These are phyloP conservation scores for Nemania sp. DNA, from an alignment of 2,329 filamentous ascomycete genomes.

Conservation along the genomic window DNA sequence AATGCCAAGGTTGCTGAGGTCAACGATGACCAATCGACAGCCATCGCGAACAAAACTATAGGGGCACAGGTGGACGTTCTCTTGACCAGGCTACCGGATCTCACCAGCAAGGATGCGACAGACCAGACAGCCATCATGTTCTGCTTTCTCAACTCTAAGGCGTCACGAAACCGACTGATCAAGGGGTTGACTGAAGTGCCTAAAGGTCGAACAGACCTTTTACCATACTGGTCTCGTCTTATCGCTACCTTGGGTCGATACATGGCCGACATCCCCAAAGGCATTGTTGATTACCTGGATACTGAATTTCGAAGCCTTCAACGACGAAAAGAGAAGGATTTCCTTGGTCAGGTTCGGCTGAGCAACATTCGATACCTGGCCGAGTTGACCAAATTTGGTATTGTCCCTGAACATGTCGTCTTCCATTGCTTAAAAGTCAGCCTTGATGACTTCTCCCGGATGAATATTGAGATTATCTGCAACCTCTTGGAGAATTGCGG, in stretches of 20 bases:
- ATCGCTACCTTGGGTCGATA: constrained; percentile 93
- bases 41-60: constrained; percentile 96
- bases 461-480: constrained; percentile 99
- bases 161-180: constrained; percentile 89
- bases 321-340: constrained; percentile 96
- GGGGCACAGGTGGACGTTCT: constrained; percentile 95
- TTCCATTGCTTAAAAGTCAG: constrained; percentile 99
- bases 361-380: constrained; percentile 97
- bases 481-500: constrained; percentile 96
- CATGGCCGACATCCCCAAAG: constrained; percentile 91
- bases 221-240: constrained; percentile 89
- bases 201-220: constrained; percentile 87
- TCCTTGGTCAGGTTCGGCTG: constrained; percentile 89
- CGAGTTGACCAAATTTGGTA: constrained; percentile 96
- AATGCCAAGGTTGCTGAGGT: constrained; percentile 55
- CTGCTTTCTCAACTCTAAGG: constrained; percentile 97
- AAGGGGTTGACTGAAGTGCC: constrained; percentile 94
- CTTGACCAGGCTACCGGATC: constrained; percentile 82
- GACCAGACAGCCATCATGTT: constrained; percentile 95
- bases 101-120: constrained; percentile 88
- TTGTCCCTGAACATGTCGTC: constrained; percentile 97
- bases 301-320: constrained; percentile 97
- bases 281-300: constrained; percentile 88
- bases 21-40: constrained; percentile 83
- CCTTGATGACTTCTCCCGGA: constrained; percentile 94